Evolutionary conservation across 495 filamentous ascomycete genomes (phyloP), one percentile per base, ranked within the genome.

Genomic region (Astrothelium subdiscretum): DNA sequence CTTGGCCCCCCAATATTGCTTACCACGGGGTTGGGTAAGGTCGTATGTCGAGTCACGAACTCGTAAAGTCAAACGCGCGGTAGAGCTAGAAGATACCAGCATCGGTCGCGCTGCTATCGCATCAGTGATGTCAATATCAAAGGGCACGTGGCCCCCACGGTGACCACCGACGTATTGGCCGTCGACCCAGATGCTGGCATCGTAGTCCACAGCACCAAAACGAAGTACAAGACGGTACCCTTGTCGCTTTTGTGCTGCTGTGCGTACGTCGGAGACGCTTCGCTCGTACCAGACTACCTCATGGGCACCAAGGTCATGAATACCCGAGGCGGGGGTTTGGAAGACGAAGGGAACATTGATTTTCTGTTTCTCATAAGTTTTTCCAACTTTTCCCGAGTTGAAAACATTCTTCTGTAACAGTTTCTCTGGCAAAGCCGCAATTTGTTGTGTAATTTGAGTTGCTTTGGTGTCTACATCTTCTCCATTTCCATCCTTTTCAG

Each of bases 251-350:
- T 67, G 59, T 29, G 59, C 62, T 13, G 26, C 18, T 1, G 59
- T 71, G 31, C 81, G 79, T 38, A 81, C 70, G 60, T 84, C 80
- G 0, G 59, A 65, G 43, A 85, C 73, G 0, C 13, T 63, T 2
- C 80, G 74, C 66, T 84, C 80, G 62, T 85, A 85, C 83, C 82
- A 85, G 26, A 84, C 62, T 1, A 84, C 76, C 68, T 85, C 82
- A 69, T 85, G 83, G 10, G 76, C 81, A 60, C 77, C 77, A 58
- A 75, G 74, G 31, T 83, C 74, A 58, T 76, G 66, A 31, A 85
- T 78, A 1, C 81, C 82, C 1, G 81, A 83, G 0, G 81, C 81
- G 8, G 75, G 76, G 15, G 77, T 75, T 69, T 85, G 83, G 68
- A 83, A 85, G 0, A 78, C 80, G 63, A 79, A 85, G 1, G 82